Evolutionary conservation across 2,329 filamentous ascomycete genomes (phyloP), one percentile per base, ranked within the genome.

Genomic region (Aureobasidium sp.): DNA sequence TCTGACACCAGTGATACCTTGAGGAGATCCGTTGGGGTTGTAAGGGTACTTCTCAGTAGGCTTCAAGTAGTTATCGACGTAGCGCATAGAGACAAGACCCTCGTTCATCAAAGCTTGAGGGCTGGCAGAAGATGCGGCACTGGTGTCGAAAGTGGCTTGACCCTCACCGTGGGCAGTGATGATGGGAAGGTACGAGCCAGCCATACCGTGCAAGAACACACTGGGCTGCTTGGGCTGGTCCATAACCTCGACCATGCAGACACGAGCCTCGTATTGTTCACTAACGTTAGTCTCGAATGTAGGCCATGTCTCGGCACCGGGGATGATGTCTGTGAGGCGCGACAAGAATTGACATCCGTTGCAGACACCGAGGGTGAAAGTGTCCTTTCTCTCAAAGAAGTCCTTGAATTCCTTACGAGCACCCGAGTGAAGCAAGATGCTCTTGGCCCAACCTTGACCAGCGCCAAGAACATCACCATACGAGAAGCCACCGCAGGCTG

Each of bases 321-420:
- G 92, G 65, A 97, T 95, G 59, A 96, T 79, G 63, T 88, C 85
- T 71, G 90, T 90, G 44, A 95, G 79, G 55, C 91, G 85, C 7
- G 88, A 89, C 44, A 97, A 79, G 85, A 97, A 96, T 75, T 99
- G 94, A 72, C 94, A 97, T 55, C 94, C 94, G 73, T 99, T 99
- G 82, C 94, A 97, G 37, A 97, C 91, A 68, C 94, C 94, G 0
- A 99, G 82, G 0, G 91, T 82, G 75, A 99, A 97, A 0, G 94
- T 97, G 72, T 97, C 91, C 5, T 86, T 83, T 34, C 94, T 85
- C 66, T 86, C 82, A 78, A 97, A 97, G 82, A 97, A 97, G 53
- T 79, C 76, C 69, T 88, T 79, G 77, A 97, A 97, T 67, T 93
- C 89, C 62, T 82, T 80, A 45, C 91, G 85, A 45, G 87, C 87